Evolutionary conservation across 2,329 filamentous ascomycete genomes (phyloP), one percentile per base, ranked within the genome.

Genomic region (Knufia petricola): DNA sequence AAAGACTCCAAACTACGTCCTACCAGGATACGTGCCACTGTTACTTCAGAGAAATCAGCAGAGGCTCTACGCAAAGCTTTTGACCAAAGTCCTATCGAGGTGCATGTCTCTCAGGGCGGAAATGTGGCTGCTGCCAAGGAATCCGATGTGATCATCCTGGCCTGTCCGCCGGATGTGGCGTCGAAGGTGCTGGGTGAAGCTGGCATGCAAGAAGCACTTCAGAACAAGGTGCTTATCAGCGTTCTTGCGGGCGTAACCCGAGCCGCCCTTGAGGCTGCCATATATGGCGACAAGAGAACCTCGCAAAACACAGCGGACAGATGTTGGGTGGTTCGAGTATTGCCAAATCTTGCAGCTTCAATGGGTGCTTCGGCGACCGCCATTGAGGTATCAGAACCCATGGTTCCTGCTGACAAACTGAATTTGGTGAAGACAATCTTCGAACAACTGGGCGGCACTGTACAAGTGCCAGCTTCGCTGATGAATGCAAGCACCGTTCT

Each of bases 401-500:
- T 69, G 1, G 64, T 74, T 1, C 60, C 64, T 2, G 56, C 63
- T 1, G 56, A 63, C 9, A 66, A 68, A 30, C 52, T 60, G 9
- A 57, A 56, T 20, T 62, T 76, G 9, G 65, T 74, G 1, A 64
- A 63, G 8, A 75, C 73, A 30, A 23, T 52, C 3, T 46, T 52
- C 30, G 20, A 41, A 12, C 24, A 43, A 19, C 70, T 75, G 10
- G 73, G 73, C 24, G 63, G 64, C 13, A 70, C 76, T 2, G 69
- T 74, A 2, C 67, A 69, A 15, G 66, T 82, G 1, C 71, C 75
- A 1, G 65, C 76, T 0, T 62, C 64, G 1, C 63, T 69, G 34
- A 79, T 81, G 74, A 75, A 80, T 58, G 76, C 70, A 2, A 67
- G 66, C 32, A 81, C 77, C 0, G 76, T 77, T 0, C 67, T 81